Conservation (phyloP, 2,329 filamentous ascomycete genomes). For the Stenocarpella maydis region DNA sequence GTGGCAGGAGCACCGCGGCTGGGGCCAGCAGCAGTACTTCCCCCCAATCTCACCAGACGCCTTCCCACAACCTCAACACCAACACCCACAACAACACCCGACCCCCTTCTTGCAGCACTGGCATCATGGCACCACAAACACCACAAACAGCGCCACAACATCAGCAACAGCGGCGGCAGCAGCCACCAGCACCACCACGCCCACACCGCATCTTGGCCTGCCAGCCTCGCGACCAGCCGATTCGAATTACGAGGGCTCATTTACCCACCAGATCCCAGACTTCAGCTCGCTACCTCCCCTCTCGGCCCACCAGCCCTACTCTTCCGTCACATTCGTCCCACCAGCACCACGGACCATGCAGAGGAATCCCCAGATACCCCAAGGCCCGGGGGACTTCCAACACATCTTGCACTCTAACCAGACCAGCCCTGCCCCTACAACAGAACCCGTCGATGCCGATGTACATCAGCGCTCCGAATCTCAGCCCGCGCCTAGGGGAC, state of each 20-base stretch:
- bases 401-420: conserved; percentile 27
- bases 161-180: too few relatives aligned
- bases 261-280: conserved; percentile 21
- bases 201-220: conserved; percentile 9
- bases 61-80: conserved; percentile 14
- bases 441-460: not conserved
- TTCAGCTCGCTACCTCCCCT: conserved; percentile 22
- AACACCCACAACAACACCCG: conserved; percentile 12
- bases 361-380: conserved; percentile 12
- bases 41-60: conserved; percentile 25
- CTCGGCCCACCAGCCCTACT: conserved; percentile 18
- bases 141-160: not conserved
- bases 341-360: conserved; percentile 6
- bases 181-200: not conserved
- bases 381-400: conserved; percentile 27
- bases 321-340: conserved; percentile 13
- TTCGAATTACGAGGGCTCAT: conserved; percentile 5
- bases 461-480: not conserved
- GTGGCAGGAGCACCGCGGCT: conserved; percentile 24
- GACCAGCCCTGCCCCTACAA: not conserved
- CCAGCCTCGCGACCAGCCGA: conserved; percentile 20
- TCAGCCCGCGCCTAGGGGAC: not conserved
- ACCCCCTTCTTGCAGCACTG: conserved; percentile 12
- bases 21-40: conserved; percentile 28
- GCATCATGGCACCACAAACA: not conserved